phyloP scores from a whole-genome alignment of 2,329 filamentous ascomycete species.

The Fusarium coffeatum region DNA sequence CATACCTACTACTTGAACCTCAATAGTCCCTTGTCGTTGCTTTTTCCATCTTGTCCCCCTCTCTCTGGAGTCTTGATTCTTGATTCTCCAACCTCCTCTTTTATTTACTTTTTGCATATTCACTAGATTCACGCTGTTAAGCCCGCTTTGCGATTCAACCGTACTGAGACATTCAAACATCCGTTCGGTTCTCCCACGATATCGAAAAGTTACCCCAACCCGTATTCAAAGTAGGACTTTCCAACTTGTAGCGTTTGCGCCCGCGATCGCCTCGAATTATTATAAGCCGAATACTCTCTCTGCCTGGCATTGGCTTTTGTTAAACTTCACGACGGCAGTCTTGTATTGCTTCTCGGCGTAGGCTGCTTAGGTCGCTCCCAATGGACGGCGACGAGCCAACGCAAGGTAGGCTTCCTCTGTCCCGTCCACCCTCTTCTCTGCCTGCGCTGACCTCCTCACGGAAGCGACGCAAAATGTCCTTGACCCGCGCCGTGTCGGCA shows the following conservation, averaged over 20 bases:
- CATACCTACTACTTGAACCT: slow-evolving; percentile 22
- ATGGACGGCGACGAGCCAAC: slow-evolving; percentile 60
- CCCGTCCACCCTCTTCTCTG: background rate
- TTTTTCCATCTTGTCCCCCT: slow-evolving; percentile 33
- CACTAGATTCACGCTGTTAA: slow-evolving; percentile 1
- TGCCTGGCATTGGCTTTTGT: slow-evolving; percentile 11
- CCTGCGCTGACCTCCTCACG: slow-evolving; percentile 31
- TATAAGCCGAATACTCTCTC: slow-evolving; percentile 4
- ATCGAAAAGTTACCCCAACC: slow-evolving; percentile 20
- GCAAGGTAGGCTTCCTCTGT: slow-evolving; percentile 51
- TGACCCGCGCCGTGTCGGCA: slow-evolving; percentile 82
- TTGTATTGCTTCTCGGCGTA: slow-evolving; percentile 41
- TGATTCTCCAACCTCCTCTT: slow-evolving; percentile 5
- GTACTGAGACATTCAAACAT: slow-evolving; percentile 20
- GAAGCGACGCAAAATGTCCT: slow-evolving; percentile 81
- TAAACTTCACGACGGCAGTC: slow-evolving; percentile 29
- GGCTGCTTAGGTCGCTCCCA: slow-evolving; percentile 50
- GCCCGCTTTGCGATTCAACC: slow-evolving; percentile 9
- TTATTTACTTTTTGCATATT: slow-evolving; percentile 19
- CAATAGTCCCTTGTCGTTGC: slow-evolving; percentile 36
- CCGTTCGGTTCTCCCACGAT: slow-evolving; percentile 19
- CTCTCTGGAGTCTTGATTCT: slow-evolving; percentile 29
- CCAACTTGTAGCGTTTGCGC: slow-evolving; percentile 24
- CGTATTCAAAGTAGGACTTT: slow-evolving; percentile 8
- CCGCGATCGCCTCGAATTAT: slow-evolving; percentile 20